Percentiles rank a stretch among this genome's conserved stretches.
Conservation (phyloP, 164 flowering plant species). For the Vitis riparia region DNA sequence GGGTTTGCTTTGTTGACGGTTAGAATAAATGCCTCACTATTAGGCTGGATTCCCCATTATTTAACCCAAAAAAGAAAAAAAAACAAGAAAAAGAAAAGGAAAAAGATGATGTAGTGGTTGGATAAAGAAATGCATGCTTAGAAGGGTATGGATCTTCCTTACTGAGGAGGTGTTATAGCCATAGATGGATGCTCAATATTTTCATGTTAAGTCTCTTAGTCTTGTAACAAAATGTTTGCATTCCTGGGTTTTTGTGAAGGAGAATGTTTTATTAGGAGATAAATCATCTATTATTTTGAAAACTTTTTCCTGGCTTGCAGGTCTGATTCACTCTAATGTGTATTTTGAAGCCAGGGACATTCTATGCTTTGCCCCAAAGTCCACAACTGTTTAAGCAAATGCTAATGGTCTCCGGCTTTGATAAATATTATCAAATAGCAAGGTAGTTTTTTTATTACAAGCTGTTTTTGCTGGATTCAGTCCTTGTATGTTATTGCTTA, state of each 20-base stretch:
- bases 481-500: neutral
- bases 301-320: constrained; percentile 14
- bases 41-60: too few relatives aligned
- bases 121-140: too few relatives aligned
- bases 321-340: constrained; percentile 34
- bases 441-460: constrained; percentile 40
- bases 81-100: too few relatives aligned
- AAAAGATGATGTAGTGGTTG: too few relatives aligned
- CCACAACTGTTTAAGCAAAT: constrained; percentile 96
- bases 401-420: constrained; percentile 95
- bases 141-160: too few relatives aligned
- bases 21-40: too few relatives aligned
- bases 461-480: constrained; percentile 3
- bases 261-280: neutral
- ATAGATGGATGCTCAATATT: too few relatives aligned
- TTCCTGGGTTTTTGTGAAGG: neutral
- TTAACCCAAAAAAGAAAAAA: too few relatives aligned
- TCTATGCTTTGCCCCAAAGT: constrained; percentile 97
- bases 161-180: too few relatives aligned
- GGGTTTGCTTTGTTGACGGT: too few relatives aligned
- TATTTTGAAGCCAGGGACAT: constrained; percentile 91
- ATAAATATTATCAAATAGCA: constrained; percentile 92
- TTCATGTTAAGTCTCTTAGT: too few relatives aligned
- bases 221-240: too few relatives aligned
- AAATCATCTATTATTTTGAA: neutral